phyloP scores from a whole-genome alignment of 306 rosid genomes.

The Citrullus colocynthis region DNA sequence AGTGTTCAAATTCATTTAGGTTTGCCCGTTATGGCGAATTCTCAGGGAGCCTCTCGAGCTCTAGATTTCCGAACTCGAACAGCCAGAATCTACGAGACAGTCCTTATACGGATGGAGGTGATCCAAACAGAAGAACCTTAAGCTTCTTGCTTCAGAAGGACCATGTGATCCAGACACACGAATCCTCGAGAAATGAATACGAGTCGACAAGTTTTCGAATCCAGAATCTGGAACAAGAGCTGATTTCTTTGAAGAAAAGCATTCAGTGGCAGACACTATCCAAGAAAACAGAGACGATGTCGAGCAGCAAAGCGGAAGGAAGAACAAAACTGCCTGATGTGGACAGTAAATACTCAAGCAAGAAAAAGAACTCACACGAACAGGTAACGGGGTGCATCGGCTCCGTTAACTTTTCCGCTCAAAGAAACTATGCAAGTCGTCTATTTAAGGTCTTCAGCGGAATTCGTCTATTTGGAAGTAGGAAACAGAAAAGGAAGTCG shows the following conservation, averaged over 20 bases:
- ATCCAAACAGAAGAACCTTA: constrained; percentile 36
- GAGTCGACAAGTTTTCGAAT: constrained; percentile 86
- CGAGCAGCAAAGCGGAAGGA: constrained; percentile 19
- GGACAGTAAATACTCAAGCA: constrained; percentile 40
- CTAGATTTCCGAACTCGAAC: constrained; percentile 44
- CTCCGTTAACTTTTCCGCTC: constrained; percentile 51
- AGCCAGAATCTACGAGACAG: constrained; percentile 44
- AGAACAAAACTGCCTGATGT: constrained; percentile 25
- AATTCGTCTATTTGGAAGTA: constrained; percentile 48
- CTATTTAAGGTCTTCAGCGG: constrained; percentile 41
- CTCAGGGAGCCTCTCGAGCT: constrained; percentile 57
- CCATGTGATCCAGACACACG: constrained; percentile 25
- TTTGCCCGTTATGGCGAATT: constrained; percentile 42
- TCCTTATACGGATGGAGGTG: constrained; percentile 49
- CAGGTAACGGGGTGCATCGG: constrained; percentile 63
- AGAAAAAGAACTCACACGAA: constrained; percentile 40
- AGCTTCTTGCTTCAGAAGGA: constrained; percentile 53
- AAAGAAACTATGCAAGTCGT: constrained; percentile 48
- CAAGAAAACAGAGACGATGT: constrained; percentile 29
- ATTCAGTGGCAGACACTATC: constrained; percentile 42
- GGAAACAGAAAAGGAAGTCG: constrained; percentile 41
- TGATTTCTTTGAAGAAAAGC: constrained; percentile 52
- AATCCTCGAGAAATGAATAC: constrained; percentile 41
- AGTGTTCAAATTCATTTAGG: constrained; percentile 72
- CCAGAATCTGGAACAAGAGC: constrained; percentile 67